phyloP scores from a whole-genome alignment of 2,329 filamentous ascomycete genomes.

The Exophiala xenobiotica region DNA sequence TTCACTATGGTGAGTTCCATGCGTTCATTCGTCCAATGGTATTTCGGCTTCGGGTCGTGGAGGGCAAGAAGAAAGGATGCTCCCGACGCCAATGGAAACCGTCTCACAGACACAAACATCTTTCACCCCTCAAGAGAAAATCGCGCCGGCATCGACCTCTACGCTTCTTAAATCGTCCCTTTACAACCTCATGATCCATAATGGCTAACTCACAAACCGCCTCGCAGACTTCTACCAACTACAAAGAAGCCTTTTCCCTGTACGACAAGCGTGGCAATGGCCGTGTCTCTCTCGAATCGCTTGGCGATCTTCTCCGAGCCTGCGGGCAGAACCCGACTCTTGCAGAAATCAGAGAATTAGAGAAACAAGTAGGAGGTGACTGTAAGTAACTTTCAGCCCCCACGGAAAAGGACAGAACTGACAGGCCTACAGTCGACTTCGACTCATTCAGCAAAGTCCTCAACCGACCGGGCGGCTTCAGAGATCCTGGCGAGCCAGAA shows the following conservation, averaged over 20 bases:
- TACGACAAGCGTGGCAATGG: conserved; percentile 99
- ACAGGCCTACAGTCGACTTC: conserved; percentile 73
- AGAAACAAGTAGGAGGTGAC: conserved; percentile 84
- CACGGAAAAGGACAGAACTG: too few relatives aligned
- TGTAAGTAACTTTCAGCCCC: too few relatives aligned
- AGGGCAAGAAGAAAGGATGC: conserved; percentile 10
- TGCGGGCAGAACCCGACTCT: conserved; percentile 98
- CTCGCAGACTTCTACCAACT: conserved; percentile 79
- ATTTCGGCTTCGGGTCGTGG: not conserved
- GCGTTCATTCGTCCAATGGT: conserved; percentile 21
- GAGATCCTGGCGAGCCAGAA: conserved; percentile 94
- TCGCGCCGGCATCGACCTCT: not conserved
- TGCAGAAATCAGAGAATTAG: conserved; percentile 85
- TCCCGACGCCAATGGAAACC: conserved; percentile 5
- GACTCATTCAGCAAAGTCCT: conserved; percentile 95
- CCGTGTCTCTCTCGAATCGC: conserved; percentile 78
- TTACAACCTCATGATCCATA: not conserved
- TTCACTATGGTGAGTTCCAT: conserved; percentile 25
- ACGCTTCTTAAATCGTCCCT: not conserved
- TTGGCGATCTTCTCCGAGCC: conserved; percentile 91
- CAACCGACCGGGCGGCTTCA: conserved; percentile 96
- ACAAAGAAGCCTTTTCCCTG: conserved; percentile 99
- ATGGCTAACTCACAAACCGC: conserved; percentile 28
- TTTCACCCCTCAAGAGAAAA: too few relatives aligned
- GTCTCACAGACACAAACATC: conserved; percentile 4